These are phyloP conservation scores for Sarocladiaceae sp. DNA, from an alignment of 2,329 filamentous ascomycete species.

Conservation along the genomic window DNA sequence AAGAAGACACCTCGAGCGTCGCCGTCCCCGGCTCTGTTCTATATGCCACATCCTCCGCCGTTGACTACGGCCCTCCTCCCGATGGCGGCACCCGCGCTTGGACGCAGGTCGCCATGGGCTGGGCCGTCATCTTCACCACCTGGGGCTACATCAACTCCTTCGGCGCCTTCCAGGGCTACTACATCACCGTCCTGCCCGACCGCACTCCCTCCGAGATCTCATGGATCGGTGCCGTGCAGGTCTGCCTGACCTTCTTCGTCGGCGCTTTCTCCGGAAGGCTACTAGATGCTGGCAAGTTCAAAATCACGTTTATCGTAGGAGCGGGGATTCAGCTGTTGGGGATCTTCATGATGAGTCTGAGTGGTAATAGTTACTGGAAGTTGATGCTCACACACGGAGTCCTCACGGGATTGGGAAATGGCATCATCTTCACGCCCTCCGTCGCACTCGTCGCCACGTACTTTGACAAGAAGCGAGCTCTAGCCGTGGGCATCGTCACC, in stretches of 20 bases:
- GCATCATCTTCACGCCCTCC: constrained; percentile 48
- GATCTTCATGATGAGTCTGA: constrained; percentile 38
- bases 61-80: constrained; percentile 15
- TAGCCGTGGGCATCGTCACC: constrained; percentile 53
- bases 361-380: constrained; percentile 36
- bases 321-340: constrained; percentile 32
- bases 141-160: constrained; percentile 41
- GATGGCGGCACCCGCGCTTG: constrained; percentile 24
- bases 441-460: constrained; percentile 54
- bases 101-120: constrained; percentile 32
- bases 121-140: constrained; percentile 33
- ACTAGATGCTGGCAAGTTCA: constrained; percentile 37
- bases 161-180: constrained; percentile 38
- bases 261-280: constrained; percentile 36
- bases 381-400: constrained; percentile 44
- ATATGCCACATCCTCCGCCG: neutral
- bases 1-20: neutral
- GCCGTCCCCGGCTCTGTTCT: neutral
- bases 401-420: constrained; percentile 46
- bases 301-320: constrained; percentile 31
- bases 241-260: constrained; percentile 35
- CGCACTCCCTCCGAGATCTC: constrained; percentile 32
- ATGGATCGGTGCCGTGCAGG: constrained; percentile 40
- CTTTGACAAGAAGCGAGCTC: constrained; percentile 44
- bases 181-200: constrained; percentile 21